Evolutionary conservation across 208 protist species (phyloP).

Genomic region (Vickermania ingenoplastis): DNA sequence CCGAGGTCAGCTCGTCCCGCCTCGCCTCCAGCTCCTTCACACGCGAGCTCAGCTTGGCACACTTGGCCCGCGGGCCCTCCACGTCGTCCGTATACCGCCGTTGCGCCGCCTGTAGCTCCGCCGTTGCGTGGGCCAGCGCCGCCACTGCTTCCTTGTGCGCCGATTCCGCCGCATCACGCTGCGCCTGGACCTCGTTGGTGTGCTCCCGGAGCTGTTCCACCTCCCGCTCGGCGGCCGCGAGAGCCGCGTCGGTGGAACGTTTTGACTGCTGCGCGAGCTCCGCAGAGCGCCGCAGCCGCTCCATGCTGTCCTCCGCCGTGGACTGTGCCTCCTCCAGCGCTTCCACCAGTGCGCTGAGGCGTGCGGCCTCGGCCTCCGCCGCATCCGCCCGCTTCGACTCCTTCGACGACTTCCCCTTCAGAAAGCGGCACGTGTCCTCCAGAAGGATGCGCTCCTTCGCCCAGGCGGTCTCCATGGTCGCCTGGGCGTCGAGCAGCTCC

Average conservation of each 20-base stretch:
- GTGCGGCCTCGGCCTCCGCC: constrained; percentile 7
- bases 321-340: constrained; percentile 2
- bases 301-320: background rate
- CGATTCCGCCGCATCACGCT: no score
- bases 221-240: no score
- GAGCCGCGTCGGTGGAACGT: no score
- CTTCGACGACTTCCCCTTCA: constrained; percentile 15
- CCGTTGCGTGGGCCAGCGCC: no score
- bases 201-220: no score
- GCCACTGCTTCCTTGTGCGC: no score
- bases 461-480: background rate
- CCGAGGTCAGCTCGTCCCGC: constrained; percentile 1
- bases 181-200: no score
- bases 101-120: background rate
- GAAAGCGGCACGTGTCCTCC: constrained; percentile 33
- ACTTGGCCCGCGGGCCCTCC: constrained; percentile 2
- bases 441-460: constrained; percentile 1
- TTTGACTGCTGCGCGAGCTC: no score
- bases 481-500: background rate
- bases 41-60: constrained; percentile 3
- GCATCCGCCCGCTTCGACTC: constrained; percentile 8
- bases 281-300: background rate
- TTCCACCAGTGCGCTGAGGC: constrained; percentile 1
- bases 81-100: background rate
- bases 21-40: background rate